Percentiles rank a stretch among this genome's conserved stretches.
Evolutionary conservation across 192 early-diverging fungal species (phyloP).

Genomic region (Backusella circina): DNA sequence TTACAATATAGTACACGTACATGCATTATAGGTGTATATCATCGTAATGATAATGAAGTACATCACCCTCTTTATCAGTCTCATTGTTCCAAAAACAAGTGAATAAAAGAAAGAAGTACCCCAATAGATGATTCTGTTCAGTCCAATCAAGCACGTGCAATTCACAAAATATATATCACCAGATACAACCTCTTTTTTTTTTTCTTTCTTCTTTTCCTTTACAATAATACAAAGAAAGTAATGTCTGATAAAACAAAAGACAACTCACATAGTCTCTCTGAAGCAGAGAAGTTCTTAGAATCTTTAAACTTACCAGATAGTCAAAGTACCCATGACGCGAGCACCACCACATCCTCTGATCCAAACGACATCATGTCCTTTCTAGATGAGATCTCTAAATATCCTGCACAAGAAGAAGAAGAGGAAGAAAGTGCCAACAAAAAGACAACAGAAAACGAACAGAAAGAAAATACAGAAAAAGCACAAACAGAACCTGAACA

Average conservation of each 20-base stretch:
- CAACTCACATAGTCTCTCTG: conserved; percentile 19
- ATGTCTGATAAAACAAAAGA: not conserved
- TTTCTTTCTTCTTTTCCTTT: not conserved
- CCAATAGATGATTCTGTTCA: not conserved
- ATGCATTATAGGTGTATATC: too few species aligned
- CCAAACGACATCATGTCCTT: conserved; percentile 37
- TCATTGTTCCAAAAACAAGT: not conserved
- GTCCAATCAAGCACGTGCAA: not conserved
- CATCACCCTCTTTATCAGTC: not conserved
- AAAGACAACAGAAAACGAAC: not conserved
- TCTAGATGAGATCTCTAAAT: conserved; percentile 29
- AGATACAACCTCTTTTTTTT: not conserved
- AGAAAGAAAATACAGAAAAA: not conserved
- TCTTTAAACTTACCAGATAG: conserved; percentile 24
- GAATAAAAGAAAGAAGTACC: not conserved
- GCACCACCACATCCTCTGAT: conserved; percentile 2
- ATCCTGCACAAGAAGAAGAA: conserved; percentile 6
- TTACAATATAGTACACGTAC: too few species aligned
- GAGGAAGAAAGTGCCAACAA: not conserved
- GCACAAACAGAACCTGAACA: not conserved
- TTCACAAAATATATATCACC: not conserved
- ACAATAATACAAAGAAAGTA: not conserved
- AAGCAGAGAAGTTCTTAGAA: conserved; percentile 37
- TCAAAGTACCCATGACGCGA: conserved; percentile 1
- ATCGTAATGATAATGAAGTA: too few species aligned